These are phyloP conservation scores for Podospora conica DNA, from an alignment of 495 filamentous ascomycete species.

Conservation along the genomic window DNA sequence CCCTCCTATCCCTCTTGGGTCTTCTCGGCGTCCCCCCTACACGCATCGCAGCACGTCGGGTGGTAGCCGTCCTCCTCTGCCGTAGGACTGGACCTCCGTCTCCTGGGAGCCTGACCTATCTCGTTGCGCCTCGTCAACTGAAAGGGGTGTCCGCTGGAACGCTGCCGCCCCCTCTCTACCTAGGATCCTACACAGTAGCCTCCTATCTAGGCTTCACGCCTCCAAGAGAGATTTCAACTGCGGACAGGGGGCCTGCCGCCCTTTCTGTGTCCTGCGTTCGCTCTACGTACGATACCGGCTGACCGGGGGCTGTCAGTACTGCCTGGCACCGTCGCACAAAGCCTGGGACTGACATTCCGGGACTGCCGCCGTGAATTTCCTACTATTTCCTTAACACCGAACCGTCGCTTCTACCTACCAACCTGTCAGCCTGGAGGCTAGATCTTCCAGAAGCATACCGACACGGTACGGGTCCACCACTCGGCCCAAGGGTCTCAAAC, in stretches of 20 bases:
- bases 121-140: neutral
- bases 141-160: neutral
- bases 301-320: neutral
- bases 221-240: neutral
- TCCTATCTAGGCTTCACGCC: neutral
- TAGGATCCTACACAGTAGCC: too few relatives aligned
- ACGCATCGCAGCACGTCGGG: neutral
- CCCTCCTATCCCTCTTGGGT: neutral
- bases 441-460: neutral
- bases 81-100: neutral
- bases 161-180: neutral
- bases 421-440: too few relatives aligned
- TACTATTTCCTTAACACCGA: neutral
- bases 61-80: neutral
- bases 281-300: too few relatives aligned
- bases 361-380: neutral
- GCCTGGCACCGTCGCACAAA: neutral
- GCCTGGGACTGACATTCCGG: neutral
- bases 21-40: neutral
- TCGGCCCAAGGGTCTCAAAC: neutral
- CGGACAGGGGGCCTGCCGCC: too few relatives aligned
- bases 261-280: too few relatives aligned
- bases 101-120: neutral
- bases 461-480: neutral
- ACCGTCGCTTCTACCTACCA: neutral